Base-by-base conservation (phyloP, 2,329 filamentous ascomycete species). In the Simplicillium aogashimaense region DNA sequence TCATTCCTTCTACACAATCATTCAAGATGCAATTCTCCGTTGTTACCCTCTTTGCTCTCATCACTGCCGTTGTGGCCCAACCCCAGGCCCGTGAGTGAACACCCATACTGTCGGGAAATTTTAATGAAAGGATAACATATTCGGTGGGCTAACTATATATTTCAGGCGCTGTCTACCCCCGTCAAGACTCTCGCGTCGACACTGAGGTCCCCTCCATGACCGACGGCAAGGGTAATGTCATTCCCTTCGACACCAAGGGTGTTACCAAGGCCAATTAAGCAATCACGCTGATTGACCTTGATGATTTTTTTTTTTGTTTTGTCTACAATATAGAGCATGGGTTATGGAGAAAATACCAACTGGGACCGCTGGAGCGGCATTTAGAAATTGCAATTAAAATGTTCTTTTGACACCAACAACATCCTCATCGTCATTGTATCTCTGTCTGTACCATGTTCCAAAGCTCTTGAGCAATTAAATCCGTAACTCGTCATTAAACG, bases 11-110 rank as follows among this genome's bases (percentile, higher is more conserved):
- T 9, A 11, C 17, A 39, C 42, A 50, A 43, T 48, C 52, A 50
- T 54, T 59, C 66, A 74, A 64, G 44, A 76, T 76, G 72, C 67
- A 74, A 64, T 69, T 68, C 65, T 64, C 66, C 43, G 45, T 66
- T 46, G 46, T 69, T 50, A 60, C 65, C 51, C 42, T 74, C 45
- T 56, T 71, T 49, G 59, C 69, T 45, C 55, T 76, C 45, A 59
- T 63, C 55, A 58, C 66, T 41, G 59, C 65, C 51, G 68, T 62
- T 50, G 54, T 69, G 50, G 71, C 69, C 42, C 59, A 51, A 38
- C 53, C 60, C 38, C 36, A 47, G 35, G 45, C 30, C 15, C 30
- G 57, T 59, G 50, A 46, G 55, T 38, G 17, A 3, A 16, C 15
- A 25, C n/a, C n/a, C 16, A 29, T 35, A 43, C 9, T 34, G 41